Conservation (phyloP, 2,329 filamentous ascomycete species). For the Aspergillus alliaceus region DNA sequence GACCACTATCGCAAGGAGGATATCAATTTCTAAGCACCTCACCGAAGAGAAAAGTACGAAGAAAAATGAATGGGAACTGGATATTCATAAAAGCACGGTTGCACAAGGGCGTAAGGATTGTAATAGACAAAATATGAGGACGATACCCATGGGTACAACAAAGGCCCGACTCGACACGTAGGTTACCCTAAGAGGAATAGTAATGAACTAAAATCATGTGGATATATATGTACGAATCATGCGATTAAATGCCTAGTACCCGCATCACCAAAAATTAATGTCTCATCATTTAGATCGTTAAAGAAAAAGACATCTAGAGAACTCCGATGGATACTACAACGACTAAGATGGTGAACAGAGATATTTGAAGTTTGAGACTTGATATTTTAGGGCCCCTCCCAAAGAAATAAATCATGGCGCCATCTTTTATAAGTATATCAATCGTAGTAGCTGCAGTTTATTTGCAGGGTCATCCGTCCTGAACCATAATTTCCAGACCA, state of each 20-base stretch:
- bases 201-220: background rate
- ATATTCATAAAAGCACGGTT: background rate
- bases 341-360: background rate
- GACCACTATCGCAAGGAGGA: constrained; percentile 67
- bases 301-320: background rate
- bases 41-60: background rate
- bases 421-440: constrained; percentile 30
- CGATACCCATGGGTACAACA: constrained; percentile 10
- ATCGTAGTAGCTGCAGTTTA: constrained; percentile 28
- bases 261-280: background rate
- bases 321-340: background rate
- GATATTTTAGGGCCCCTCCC: constrained; percentile 24
- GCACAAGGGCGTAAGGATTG: constrained; percentile 10
- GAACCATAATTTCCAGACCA: constrained; percentile 30
- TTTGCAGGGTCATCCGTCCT: constrained; percentile 28
- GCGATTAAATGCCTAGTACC: background rate
- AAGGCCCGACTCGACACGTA: background rate
- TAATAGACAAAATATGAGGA: constrained; percentile 16
- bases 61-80: constrained; percentile 1
- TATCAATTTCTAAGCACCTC: constrained; percentile 46
- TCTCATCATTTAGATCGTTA: background rate
- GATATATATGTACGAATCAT: background rate
- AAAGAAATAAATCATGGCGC: constrained; percentile 29
- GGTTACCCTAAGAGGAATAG: background rate
- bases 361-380: constrained; percentile 16